phyloP scores from a whole-genome alignment of 1,139 yeast genomes.

The Suhomyces maxii region DNA sequence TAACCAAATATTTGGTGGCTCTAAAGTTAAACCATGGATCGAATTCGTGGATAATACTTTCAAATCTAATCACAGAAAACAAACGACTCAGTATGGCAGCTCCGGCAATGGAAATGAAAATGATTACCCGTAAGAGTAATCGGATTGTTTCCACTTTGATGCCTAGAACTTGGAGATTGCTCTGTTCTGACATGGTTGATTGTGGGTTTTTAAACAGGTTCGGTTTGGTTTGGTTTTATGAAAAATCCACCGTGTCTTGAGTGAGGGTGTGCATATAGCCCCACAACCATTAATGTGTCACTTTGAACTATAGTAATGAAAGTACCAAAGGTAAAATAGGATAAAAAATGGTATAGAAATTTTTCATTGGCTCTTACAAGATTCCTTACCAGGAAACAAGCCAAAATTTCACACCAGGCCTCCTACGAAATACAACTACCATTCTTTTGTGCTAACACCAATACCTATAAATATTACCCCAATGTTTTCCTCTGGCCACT shows the following conservation, averaged over 20 bases:
- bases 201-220: background rate
- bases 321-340: too few species aligned
- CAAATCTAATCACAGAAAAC: constrained; percentile 79
- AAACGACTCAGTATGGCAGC: constrained; percentile 92
- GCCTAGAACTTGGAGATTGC: constrained; percentile 31
- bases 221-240: background rate
- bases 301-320: too few species aligned
- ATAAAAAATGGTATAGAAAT: too few species aligned
- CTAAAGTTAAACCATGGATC: constrained; percentile 99
- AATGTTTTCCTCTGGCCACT: too few species aligned
- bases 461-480: too few species aligned
- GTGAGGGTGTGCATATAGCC: constrained; percentile 2
- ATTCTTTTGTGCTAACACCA: too few species aligned
- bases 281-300: background rate
- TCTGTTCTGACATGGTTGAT: constrained; percentile 8
- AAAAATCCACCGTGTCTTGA: constrained; percentile 13
- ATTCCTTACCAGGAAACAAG: too few species aligned
- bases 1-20: constrained; percentile 87
- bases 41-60: constrained; percentile 95
- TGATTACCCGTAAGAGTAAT: constrained; percentile 59
- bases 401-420: too few species aligned
- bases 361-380: too few species aligned
- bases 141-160: constrained; percentile 41
- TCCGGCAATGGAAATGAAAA: constrained; percentile 72
- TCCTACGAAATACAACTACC: too few species aligned